Percentiles rank a stretch among this genome's conserved stretches.
These are phyloP conservation scores for Capsicum baccatum DNA, from an alignment of 257 asterid species.

Conservation along the genomic window DNA sequence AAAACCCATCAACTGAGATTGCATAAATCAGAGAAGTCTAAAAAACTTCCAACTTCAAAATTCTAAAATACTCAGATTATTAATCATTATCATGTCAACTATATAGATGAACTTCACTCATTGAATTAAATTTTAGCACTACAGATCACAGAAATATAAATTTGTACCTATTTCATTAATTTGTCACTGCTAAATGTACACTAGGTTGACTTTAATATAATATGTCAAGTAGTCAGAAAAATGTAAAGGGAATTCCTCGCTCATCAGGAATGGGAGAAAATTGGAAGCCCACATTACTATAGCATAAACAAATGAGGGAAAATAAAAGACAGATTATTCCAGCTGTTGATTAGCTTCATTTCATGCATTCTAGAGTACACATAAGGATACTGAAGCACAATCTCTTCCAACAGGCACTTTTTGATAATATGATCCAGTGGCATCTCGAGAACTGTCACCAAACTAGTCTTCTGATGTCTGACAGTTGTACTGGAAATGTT, in stretches of 20 bases:
- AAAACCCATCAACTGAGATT: background rate
- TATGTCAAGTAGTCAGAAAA: background rate
- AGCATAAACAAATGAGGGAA: constrained; percentile 10
- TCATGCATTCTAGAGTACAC: constrained; percentile 27
- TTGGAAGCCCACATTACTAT: background rate
- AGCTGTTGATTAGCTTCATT: background rate
- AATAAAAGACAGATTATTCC: background rate
- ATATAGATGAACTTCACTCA: background rate
- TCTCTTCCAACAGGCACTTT: constrained; percentile 83
- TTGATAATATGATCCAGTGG: constrained; percentile 88
- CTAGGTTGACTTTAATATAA: background rate
- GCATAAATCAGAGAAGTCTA: background rate
- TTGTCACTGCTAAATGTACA: background rate
- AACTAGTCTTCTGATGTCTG: constrained; percentile 44
- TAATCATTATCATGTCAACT: constrained; percentile 16
- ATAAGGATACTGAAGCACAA: constrained; percentile 93
- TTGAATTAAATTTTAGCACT: constrained; percentile 20
- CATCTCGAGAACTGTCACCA: constrained; percentile 68
- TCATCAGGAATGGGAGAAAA: background rate
- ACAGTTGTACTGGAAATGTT: constrained; percentile 42
- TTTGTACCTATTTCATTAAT: background rate
- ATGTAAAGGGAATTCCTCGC: background rate
- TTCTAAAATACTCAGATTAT: background rate
- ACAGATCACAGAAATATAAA: background rate
- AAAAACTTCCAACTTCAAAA: background rate